Conservation (phyloP, 2,329 filamentous ascomycete genomes). For the Aspergillus neoniger region DNA sequence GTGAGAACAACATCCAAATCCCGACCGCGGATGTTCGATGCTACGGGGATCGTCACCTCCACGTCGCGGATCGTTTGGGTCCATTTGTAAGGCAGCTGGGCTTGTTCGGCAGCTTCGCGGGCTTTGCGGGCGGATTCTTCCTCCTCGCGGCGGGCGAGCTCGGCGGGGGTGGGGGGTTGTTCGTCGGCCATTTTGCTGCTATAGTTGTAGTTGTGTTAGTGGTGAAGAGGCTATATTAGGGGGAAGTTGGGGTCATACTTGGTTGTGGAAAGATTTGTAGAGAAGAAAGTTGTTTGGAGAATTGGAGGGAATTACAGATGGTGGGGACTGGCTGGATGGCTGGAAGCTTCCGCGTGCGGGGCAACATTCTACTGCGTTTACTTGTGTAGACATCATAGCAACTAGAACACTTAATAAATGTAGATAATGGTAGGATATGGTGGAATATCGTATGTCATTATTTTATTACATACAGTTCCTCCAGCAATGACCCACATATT, state of each 20-base stretch:
- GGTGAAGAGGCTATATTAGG: neutral
- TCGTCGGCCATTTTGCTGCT: slow-evolving; percentile 33
- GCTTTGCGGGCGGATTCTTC: slow-evolving; percentile 62
- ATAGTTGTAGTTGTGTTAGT: neutral
- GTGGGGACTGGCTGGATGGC: neutral
- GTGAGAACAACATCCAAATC: slow-evolving; percentile 84
- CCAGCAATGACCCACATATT: neutral
- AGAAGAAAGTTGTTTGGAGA: neutral
- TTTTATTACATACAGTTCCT: neutral
- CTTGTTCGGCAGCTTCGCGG: slow-evolving; percentile 84
- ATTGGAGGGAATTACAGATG: neutral
- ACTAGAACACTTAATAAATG: neutral
- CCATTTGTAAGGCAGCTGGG: slow-evolving; percentile 94
- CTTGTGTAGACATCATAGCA: neutral
- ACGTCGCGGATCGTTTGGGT: slow-evolving; percentile 87
- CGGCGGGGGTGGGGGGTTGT: slow-evolving; percentile 29
- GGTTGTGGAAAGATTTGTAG: neutral
- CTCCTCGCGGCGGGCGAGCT: slow-evolving; percentile 52
- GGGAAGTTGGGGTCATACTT: neutral
- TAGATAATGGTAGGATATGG: neutral
- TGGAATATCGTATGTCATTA: neutral
- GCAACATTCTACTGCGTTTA: neutral
- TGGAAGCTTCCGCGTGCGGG: slow-evolving; percentile 10
- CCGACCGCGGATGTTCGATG: slow-evolving; percentile 78
- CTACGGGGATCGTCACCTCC: slow-evolving; percentile 75